Base-by-base conservation (phyloP, 1,284 basidiomycete species). In the Moesziomyces antarcticus region DNA sequence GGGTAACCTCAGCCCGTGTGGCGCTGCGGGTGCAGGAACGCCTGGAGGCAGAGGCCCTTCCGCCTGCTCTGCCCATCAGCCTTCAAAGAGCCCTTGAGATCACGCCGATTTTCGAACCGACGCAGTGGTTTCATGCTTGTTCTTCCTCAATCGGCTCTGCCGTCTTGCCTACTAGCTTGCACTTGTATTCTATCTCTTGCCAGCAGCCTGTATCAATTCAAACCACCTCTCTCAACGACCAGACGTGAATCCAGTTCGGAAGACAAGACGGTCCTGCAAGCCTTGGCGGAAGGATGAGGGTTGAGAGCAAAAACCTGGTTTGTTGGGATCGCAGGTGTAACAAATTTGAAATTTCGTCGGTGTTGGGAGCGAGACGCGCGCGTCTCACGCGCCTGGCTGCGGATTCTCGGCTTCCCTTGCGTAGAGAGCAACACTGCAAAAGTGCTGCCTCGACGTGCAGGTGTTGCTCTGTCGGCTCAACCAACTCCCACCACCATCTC, bases 1-100 rank as follows among this genome's bases (percentile, higher is more conserved):
- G 58, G 72, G 62, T n/a, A 50, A 40, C 9, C 20, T 74, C 45
- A 70, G 58, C 18, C 72, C 67, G 24, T 44, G 35, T 30, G 64
- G 64, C 3, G 52, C 54, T 5, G 55, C 43, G 0, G 70, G 59
- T 7, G 62, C 62, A 16, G 56, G 63, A 35, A 47, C 57, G 14
- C 51, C 56, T 24, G 46, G 54, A 5, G 52, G 51, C 13, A 52
- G 54, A 50, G 57, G 61, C 25, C 22, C 62, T 25, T 30, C 58
- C 27, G 52, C 56, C n/a, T 69, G 52, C 20, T 52, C 56, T 11
- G 9, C 11, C 8, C n/a, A 44, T 7, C 11, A 44, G 1, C 3
- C 3, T 22, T n/a, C 18, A 21, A 40, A 18, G 33, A 3, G 33
- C 33, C 14, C 33, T 5, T 35, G 10, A 35, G 9, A 14, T 11